These are phyloP conservation scores for Skeletonema potamos DNA, from an alignment of 108 stramenopile genomes.

Conservation along the genomic window DNA sequence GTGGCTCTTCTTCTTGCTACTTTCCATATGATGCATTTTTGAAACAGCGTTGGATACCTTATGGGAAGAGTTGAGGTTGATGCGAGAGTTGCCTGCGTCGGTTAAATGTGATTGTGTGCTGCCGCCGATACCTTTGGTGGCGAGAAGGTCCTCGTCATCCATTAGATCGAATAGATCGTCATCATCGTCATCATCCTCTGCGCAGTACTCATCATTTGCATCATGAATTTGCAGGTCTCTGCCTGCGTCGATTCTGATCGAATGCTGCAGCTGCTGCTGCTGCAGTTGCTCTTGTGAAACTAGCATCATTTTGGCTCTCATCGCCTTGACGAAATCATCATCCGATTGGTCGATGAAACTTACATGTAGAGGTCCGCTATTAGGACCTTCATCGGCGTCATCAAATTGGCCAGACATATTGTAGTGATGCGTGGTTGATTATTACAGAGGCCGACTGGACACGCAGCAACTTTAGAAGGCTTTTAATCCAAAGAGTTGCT, in stretches of 20 bases:
- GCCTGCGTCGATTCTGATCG: not conserved
- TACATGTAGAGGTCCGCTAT: constrained; percentile 5
- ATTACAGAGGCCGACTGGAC: too few relatives aligned
- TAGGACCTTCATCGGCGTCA: constrained; percentile 38
- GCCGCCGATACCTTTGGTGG: constrained; percentile 9
- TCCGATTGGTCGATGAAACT: constrained; percentile 3
- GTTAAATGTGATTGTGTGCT: constrained; percentile 4
- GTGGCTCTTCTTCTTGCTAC: constrained; percentile 79
- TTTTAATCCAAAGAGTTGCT: too few relatives aligned
- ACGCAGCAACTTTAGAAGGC: too few relatives aligned
- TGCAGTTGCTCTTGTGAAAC: not conserved
- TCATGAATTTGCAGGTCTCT: not conserved
- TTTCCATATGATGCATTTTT: constrained; percentile 89
- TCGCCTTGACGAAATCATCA: constrained; percentile 24
- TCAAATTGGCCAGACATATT: constrained; percentile 56
- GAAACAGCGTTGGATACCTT: constrained; percentile 83
- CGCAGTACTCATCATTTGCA: constrained; percentile 7
- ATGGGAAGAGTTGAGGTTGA: constrained; percentile 82
- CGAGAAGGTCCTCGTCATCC: constrained; percentile 20
- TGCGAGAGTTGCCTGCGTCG: constrained; percentile 38
- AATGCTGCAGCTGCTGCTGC: not conserved
- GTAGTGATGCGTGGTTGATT: not conserved
- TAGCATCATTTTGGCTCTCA: constrained; percentile 32
- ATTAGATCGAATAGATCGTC: constrained; percentile 48
- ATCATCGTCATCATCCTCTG: constrained; percentile 45